phyloP scores from a whole-genome alignment of 2,329 filamentous ascomycete genomes.

The Fusarium pilosicola region DNA sequence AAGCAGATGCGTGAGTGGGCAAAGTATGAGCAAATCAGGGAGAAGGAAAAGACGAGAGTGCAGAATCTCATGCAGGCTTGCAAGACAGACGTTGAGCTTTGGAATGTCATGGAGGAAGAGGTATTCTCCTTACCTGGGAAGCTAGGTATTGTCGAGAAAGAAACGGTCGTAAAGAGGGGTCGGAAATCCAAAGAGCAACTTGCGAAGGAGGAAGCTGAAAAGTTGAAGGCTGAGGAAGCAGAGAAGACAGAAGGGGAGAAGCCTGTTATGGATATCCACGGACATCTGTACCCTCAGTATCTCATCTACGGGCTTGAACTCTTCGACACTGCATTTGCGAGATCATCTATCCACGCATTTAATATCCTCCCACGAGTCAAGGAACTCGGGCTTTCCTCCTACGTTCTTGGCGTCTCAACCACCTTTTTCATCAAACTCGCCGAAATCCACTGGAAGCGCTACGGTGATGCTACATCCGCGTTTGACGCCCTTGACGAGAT shows the following conservation, averaged over 20 bases:
- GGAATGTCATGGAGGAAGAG: slow-evolving; percentile 72
- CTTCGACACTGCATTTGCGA: slow-evolving; percentile 66
- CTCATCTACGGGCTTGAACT: slow-evolving; percentile 66
- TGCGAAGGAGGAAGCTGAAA: slow-evolving; percentile 10
- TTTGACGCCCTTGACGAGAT: slow-evolving; percentile 71
- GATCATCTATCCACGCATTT: slow-evolving; percentile 67
- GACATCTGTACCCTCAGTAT: slow-evolving; percentile 71
- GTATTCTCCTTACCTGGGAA: slow-evolving; percentile 70
- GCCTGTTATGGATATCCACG: slow-evolving; percentile 65
- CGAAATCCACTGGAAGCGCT: slow-evolving; percentile 68
- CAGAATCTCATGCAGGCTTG: slow-evolving; percentile 64
- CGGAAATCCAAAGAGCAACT: slow-evolving; percentile 28
- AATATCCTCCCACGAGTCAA: slow-evolving; percentile 74
- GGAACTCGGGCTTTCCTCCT: slow-evolving; percentile 73
- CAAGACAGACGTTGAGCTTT: slow-evolving; percentile 70
- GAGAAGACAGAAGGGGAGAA: slow-evolving; percentile 26
- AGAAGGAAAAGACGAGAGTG: slow-evolving; percentile 62
- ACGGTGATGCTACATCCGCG: slow-evolving; percentile 66
- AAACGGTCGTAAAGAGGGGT: not conserved
- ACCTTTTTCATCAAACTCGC: slow-evolving; percentile 76
- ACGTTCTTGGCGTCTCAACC: slow-evolving; percentile 76
- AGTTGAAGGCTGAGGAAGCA: not conserved
- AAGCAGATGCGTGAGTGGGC: slow-evolving; percentile 49
- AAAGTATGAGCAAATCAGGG: slow-evolving; percentile 51
- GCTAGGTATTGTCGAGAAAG: slow-evolving; percentile 60